A percentile compares a stretch with the other conserved stretches of the same genome.
Conservation (phyloP, 305 asterid genomes). For the Euphrasia arctica region DNA sequence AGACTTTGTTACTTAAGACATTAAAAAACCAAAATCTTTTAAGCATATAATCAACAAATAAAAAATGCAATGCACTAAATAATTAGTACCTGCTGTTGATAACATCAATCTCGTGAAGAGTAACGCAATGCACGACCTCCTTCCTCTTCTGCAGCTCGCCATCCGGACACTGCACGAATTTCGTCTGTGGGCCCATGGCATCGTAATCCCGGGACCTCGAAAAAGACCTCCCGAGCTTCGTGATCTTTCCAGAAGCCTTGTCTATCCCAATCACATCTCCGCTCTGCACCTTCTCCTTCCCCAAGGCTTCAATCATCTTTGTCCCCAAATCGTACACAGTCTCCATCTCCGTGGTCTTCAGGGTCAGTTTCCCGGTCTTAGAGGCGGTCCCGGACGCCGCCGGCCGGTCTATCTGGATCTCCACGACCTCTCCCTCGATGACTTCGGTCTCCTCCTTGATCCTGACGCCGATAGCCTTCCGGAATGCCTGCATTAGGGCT, state of each 20-base stretch:
- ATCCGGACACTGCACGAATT: conserved; percentile 86
- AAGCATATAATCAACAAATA: conserved; percentile 2
- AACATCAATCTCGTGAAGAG: conserved; percentile 90
- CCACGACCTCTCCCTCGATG: conserved; percentile 93
- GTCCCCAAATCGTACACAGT: conserved; percentile 72
- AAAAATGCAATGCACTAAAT: not conserved
- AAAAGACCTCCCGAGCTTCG: conserved; percentile 85
- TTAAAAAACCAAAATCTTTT: not conserved
- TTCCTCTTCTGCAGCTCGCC: conserved; percentile 97
- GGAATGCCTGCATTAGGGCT: conserved; percentile 84
- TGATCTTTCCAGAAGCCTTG: conserved; percentile 86
- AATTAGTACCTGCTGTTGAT: conserved; percentile 78
- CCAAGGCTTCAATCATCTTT: conserved; percentile 80
- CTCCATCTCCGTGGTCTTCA: conserved; percentile 93
- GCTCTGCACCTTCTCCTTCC: conserved; percentile 92
- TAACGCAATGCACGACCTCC: conserved; percentile 91
- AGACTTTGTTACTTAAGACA: not conserved
- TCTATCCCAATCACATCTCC: conserved; percentile 90
- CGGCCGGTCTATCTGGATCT: conserved; percentile 72
- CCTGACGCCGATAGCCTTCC: conserved; percentile 81
- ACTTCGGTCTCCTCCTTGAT: conserved; percentile 88
- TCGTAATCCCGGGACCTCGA: conserved; percentile 86
- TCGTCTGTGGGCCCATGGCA: conserved; percentile 86
- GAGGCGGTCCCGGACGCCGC: conserved; percentile 79
- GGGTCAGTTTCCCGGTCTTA: conserved; percentile 73